A percentile compares a stretch with the other conserved stretches of the same genome.
Conservation (phyloP, 805 yeast species). For the Sugiyamaella valdiviana region DNA sequence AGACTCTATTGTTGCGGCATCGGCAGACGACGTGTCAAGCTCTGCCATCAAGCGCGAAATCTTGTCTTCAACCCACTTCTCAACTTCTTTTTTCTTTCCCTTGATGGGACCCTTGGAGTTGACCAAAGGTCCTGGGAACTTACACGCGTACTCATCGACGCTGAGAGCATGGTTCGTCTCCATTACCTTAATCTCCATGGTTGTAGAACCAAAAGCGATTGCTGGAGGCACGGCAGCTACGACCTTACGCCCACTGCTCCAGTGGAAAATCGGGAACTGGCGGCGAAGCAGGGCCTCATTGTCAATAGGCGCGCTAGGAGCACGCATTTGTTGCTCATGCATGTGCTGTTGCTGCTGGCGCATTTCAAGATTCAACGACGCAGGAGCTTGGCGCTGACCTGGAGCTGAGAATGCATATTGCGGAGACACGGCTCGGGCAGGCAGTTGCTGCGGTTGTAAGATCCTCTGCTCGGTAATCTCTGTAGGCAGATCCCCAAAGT, state of each 20-base stretch:
- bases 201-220: conserved; percentile 32
- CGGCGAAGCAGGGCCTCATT: conserved; percentile 44
- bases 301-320: conserved; percentile 17
- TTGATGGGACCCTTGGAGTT: conserved; percentile 40
- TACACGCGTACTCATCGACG: conserved; percentile 28
- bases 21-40: conserved; percentile 19
- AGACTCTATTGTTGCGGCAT: conserved; percentile 21
- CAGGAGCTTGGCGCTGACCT: conserved; percentile 7
- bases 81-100: conserved; percentile 59
- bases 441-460: not conserved
- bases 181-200: conserved; percentile 26
- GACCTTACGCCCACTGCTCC: conserved; percentile 46
- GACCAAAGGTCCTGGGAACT: conserved; percentile 65
- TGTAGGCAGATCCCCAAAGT: not conserved
- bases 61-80: conserved; percentile 54
- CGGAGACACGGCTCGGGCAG: not conserved
- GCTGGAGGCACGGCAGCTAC: conserved; percentile 41
- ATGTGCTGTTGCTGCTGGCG: conserved; percentile 2
- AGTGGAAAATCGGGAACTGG: conserved; percentile 72
- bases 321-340: not conserved
- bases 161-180: conserved; percentile 26
- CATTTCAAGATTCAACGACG: conserved; percentile 14
- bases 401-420: not conserved
- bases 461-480: not conserved
- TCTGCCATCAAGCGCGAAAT: conserved; percentile 23